These are phyloP conservation scores for Macadamia tetraphylla DNA, from an alignment of 164 flowering plant species.

Conservation along the genomic window DNA sequence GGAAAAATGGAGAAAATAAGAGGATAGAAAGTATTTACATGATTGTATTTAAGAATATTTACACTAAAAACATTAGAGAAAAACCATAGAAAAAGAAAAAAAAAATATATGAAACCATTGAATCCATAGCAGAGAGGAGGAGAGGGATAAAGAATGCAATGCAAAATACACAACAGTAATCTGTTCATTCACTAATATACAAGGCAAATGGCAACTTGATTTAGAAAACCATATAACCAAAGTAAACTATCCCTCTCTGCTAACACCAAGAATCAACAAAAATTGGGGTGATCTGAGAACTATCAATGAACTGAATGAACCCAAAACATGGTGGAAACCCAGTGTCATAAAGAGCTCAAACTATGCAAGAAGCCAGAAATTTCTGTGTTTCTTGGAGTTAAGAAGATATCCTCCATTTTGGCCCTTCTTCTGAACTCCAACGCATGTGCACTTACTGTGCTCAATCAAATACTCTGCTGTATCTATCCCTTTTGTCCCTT, in stretches of 20 bases:
- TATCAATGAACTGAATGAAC: too few relatives aligned
- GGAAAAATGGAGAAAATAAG: too few relatives aligned
- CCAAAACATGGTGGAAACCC: background rate
- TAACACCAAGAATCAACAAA: background rate
- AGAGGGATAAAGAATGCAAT: background rate
- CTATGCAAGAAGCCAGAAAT: constrained; percentile 73
- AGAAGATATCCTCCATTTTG: constrained; percentile 69
- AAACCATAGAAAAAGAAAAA: background rate
- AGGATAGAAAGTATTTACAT: too few relatives aligned
- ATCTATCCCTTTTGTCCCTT: constrained; percentile 36
- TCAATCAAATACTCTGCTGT: constrained; percentile 65
- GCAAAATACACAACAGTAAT: constrained; percentile 1
- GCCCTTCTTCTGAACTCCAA: constrained; percentile 68
- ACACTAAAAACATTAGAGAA: background rate
- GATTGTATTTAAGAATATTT: background rate
- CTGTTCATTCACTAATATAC: background rate
- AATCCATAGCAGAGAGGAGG: constrained; percentile 12
- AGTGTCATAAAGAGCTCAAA: background rate
- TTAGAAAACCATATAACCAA: background rate
- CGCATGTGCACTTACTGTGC: constrained; percentile 67
- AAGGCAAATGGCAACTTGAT: background rate
- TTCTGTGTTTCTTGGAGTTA: constrained; percentile 54
- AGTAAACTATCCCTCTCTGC: constrained; percentile 1
- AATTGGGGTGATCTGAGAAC: background rate
- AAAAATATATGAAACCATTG: background rate